A percentile compares a stretch with the other conserved stretches of the same genome.
phyloP scores from a whole-genome alignment of 78 protist species.

The slime mould (Dictyostelium discoideum) region DNA sequence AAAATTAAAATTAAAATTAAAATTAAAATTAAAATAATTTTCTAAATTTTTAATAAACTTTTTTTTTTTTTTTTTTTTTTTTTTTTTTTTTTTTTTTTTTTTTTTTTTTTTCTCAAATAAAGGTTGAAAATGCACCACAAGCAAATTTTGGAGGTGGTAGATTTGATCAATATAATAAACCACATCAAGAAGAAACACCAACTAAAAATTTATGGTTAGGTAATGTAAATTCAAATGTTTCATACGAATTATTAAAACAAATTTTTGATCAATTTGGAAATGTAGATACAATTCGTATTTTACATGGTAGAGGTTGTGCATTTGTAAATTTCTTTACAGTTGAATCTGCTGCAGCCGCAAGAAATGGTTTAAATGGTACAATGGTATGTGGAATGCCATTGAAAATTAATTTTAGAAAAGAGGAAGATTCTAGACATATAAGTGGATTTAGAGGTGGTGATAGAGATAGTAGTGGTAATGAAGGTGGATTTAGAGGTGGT shows the following conservation, averaged over 20 bases:
- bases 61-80: not conserved
- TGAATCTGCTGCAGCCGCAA: constrained; percentile 46
- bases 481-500: not conserved
- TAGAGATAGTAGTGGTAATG: not conserved
- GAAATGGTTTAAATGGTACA: constrained; percentile 33
- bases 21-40: not conserved
- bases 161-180: not conserved
- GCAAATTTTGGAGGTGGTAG: not conserved
- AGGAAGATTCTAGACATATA: not conserved
- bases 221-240: constrained; percentile 37
- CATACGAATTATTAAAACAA: constrained; percentile 9
- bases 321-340: constrained; percentile 53
- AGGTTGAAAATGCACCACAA: constrained; percentile 28
- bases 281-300: constrained; percentile 60
- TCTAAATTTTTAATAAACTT: no score
- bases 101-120: not conserved
- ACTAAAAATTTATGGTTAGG: constrained; percentile 81
- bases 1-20: not conserved
- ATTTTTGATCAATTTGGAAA: constrained; percentile 55
- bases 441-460: constrained; percentile 38
- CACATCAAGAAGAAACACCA: constrained; percentile 43
- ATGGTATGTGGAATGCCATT: constrained; percentile 31
- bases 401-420: constrained; percentile 72
- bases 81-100: not conserved
- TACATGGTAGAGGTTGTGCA: constrained; percentile 58